A percentile compares a stretch with the other conserved stretches of the same genome.
These are phyloP conservation scores for Diaporthe sp. DNA, from an alignment of 2,329 filamentous ascomycete genomes.

Conservation along the genomic window DNA sequence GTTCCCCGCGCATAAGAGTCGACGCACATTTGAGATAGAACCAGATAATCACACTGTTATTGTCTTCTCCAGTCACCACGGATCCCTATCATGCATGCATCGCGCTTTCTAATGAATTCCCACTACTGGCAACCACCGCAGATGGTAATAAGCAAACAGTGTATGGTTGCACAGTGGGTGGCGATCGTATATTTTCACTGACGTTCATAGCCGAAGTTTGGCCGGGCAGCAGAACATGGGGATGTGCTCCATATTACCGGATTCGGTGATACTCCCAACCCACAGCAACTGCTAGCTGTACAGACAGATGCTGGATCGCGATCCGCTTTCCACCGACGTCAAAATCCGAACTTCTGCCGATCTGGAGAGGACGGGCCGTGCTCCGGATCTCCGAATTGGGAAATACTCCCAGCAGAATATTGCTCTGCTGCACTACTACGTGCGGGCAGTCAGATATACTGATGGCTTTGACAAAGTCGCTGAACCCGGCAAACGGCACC, in stretches of 20 bases:
- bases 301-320: not conserved
- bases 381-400: not conserved
- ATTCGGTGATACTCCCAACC: not conserved
- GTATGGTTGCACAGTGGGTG: not conserved
- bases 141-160: not conserved
- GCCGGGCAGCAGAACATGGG: not conserved
- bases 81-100: not conserved
- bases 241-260: not conserved
- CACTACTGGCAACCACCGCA: not conserved
- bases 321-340: not conserved
- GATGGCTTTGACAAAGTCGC: not conserved
- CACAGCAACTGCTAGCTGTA: not conserved
- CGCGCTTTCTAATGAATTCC: not conserved
- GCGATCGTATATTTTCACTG: not conserved
- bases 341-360: not conserved
- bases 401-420: not conserved
- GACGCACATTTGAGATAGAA: not conserved
- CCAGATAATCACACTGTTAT: not conserved
- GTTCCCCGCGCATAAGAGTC: not conserved
- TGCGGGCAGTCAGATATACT: too few species aligned
- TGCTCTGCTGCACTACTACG: too few species aligned
- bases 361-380: not conserved
- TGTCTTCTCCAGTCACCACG: not conserved
- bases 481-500: not conserved
- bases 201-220: not conserved